Conservation (phyloP, 2,329 filamentous ascomycete species). For the Venturia effusa region DNA sequence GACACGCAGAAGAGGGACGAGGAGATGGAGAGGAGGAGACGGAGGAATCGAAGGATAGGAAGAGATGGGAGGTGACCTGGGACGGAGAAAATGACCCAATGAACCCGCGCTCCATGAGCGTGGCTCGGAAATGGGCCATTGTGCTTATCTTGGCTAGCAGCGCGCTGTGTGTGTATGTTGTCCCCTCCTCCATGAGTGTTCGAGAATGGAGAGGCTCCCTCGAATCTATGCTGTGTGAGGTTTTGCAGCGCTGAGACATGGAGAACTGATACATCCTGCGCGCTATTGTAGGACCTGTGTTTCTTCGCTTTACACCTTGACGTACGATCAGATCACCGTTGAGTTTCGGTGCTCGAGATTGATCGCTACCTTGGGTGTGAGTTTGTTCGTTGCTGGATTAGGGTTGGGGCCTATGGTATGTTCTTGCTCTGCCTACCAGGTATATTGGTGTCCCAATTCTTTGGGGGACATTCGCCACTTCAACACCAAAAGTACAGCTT, state of each 20-base stretch:
- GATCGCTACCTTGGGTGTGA: slow-evolving; percentile 30
- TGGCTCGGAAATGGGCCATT: slow-evolving; percentile 65
- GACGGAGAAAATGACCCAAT: slow-evolving; percentile 62
- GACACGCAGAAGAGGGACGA: slow-evolving; percentile 12
- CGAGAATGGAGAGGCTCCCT: slow-evolving; percentile 5
- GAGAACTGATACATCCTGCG: background rate
- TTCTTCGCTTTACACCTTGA: slow-evolving; percentile 80
- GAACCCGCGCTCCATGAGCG: slow-evolving; percentile 60
- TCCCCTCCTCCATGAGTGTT: slow-evolving; percentile 3
- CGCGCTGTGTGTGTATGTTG: slow-evolving; percentile 74
- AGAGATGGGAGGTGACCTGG: slow-evolving; percentile 61
- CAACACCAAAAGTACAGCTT: background rate
- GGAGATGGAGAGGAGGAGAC: slow-evolving; percentile 10
- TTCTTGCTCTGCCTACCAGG: background rate
- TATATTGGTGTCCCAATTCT: background rate
- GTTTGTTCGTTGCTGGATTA: slow-evolving; percentile 33
- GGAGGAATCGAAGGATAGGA: slow-evolving; percentile 17
- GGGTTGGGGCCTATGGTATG: slow-evolving; percentile 24
- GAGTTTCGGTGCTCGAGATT: slow-evolving; percentile 29
- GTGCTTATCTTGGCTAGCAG: slow-evolving; percentile 62
- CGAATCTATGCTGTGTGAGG: slow-evolving; percentile 1
- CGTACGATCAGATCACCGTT: slow-evolving; percentile 52
- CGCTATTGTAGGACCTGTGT: slow-evolving; percentile 45
- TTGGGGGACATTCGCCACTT: background rate
- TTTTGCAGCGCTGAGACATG: slow-evolving; percentile 8